Percentiles rank a stretch among this genome's conserved stretches.
Conservation (phyloP, 768 basidiomycete species). For the Rhizopogon roseolus region DNA sequence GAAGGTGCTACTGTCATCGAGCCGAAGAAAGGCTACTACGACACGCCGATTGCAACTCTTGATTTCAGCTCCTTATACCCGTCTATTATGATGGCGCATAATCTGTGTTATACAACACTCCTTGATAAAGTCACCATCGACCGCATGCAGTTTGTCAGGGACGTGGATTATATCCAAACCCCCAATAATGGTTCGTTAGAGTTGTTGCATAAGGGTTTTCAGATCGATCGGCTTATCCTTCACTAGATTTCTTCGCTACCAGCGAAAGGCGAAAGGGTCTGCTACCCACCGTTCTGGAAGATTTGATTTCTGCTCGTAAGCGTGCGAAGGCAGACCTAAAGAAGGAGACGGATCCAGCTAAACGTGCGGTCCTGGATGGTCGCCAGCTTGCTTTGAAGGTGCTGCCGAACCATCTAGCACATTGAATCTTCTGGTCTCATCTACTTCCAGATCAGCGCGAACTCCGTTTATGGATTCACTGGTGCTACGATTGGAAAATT, state of each 20-base stretch:
- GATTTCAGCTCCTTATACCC: conserved; percentile 99
- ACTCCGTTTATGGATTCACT: conserved; percentile 98
- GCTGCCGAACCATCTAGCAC: not conserved
- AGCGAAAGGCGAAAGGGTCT: conserved; percentile 76
- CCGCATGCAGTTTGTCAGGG: conserved; percentile 71
- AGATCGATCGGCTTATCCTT: not conserved
- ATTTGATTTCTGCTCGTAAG: conserved; percentile 90
- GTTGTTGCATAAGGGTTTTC: not conserved
- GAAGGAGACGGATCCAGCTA: conserved; percentile 95
- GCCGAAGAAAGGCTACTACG: conserved; percentile 93
- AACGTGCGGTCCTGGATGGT: conserved; percentile 94
- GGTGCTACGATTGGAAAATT: conserved; percentile 97
- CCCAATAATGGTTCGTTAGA: conserved; percentile 82
- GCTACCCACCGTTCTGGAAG: conserved; percentile 88
- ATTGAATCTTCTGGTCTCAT: not conserved
- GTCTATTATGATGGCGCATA: conserved; percentile 99
- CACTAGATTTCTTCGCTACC: conserved; percentile 79
- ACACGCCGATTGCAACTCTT: conserved; percentile 93
- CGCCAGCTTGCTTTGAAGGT: conserved; percentile 96
- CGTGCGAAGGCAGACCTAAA: conserved; percentile 94
- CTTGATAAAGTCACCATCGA: conserved; percentile 77
- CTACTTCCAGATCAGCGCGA: conserved; percentile 82
- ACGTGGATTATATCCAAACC: conserved; percentile 88
- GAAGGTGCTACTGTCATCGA: conserved; percentile 99
- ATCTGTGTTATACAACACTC: conserved; percentile 97